Evolutionary conservation across 352 stramenopile species (phyloP).

Genomic region (Saprolegnia diclina): DNA sequence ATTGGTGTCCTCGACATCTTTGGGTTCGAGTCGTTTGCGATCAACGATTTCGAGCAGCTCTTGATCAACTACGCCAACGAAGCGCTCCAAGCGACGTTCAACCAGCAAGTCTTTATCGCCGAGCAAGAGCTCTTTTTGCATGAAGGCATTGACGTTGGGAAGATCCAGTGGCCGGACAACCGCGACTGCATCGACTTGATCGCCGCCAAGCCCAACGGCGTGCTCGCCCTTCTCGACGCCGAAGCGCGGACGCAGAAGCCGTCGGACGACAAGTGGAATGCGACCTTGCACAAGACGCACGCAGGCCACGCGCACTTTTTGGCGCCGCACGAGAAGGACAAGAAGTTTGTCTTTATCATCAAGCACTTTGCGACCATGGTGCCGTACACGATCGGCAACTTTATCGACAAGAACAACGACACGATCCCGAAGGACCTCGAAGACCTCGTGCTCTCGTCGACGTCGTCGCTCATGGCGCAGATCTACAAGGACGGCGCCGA

Average conservation of each 20-base stretch:
- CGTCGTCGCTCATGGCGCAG: slow-evolving; percentile 70
- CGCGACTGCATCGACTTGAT: slow-evolving; percentile 83
- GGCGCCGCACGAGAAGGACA: slow-evolving; percentile 77
- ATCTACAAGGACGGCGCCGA: slow-evolving; percentile 73
- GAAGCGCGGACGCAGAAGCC: slow-evolving; percentile 77
- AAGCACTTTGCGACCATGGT: slow-evolving; percentile 95
- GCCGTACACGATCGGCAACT: slow-evolving; percentile 91
- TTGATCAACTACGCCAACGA: slow-evolving; percentile 90
- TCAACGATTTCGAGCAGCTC: slow-evolving; percentile 89
- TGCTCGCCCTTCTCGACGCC: slow-evolving; percentile 71
- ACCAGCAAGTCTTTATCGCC: slow-evolving; percentile 85
- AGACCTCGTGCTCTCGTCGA: slow-evolving; percentile 81
- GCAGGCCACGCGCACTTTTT: slow-evolving; percentile 63
- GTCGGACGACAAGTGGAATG: slow-evolving; percentile 83
- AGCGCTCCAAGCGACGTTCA: slow-evolving; percentile 83
- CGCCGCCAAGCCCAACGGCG: slow-evolving; percentile 68
- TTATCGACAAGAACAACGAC: slow-evolving; percentile 97
- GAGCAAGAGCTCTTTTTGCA: slow-evolving; percentile 73
- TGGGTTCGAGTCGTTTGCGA: slow-evolving; percentile 94
- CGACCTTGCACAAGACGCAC: slow-evolving; percentile 74
- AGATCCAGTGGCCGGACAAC: slow-evolving; percentile 81
- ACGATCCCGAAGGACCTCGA: slow-evolving; percentile 89
- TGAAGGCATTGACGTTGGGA: slow-evolving; percentile 79
- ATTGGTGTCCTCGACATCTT: slow-evolving; percentile 97
- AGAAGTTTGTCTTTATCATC: slow-evolving; percentile 93